Evolutionary conservation across 331 rosid genomes (phyloP), one percentile per base, ranked within the genome.

Genomic region (Malus hybrid): DNA sequence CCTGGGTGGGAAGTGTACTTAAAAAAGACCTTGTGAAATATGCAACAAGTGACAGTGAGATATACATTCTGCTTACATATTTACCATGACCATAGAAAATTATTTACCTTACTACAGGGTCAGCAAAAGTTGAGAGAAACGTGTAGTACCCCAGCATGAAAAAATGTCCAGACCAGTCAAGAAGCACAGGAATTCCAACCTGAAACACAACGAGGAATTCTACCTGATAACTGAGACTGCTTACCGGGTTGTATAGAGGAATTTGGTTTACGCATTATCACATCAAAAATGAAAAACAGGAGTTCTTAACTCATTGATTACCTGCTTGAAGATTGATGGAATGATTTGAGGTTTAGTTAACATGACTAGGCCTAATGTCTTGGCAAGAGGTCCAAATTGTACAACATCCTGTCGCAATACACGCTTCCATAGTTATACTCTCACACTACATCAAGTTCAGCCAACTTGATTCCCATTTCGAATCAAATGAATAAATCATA

Each of bases 251-350:
- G 60, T 54, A 55, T 55, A 55, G 60, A 55, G 60, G 60, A 55
- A 55, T 55, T 44, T 44, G 52, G 52, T 44, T 44, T 44, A 44
- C 52, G 52, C 16, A 12, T 44, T 44, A 42, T 10, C 48, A 42
- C 48, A 42, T 44, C 16, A 44, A 44, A 44, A 44, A 44, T 2
- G 42, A 16, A n/a, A 76, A 18, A 19, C 18, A 78, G 15, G 4
- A 34, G 70, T 18, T 10, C 14, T 18, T 12, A 8, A 77, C 42
- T 72, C 62, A 67, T 64, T 48, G 75, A 67, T 81, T 83, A 90
- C 99, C 97, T 94, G 99, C 79, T 86, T 82, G 83, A 92, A 92
- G 81, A 94, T 94, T 67, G 92, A 88, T 65, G 99, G 99, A 67
- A 94, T 83, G 70, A 94, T 85, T 78, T 87, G 92, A 85, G 99